Conservation (phyloP, 441 rosid species). For the Biscutella laevigata region DNA sequence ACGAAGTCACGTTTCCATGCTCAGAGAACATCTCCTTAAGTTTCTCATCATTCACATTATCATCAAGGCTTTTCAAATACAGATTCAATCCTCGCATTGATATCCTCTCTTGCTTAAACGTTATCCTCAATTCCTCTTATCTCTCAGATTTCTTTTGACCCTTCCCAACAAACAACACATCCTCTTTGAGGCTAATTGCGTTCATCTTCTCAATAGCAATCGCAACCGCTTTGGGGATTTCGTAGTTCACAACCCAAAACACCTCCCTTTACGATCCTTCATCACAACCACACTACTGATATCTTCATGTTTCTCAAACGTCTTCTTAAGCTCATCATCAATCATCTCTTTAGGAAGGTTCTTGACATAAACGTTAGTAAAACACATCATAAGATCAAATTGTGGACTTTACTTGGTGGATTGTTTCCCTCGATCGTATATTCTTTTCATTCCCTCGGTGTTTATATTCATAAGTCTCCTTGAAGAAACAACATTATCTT, state of each 20-base stretch:
- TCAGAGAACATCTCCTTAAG: conserved; percentile 52
- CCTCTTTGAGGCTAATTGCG: conserved; percentile 42
- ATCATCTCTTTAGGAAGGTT: conserved; percentile 47
- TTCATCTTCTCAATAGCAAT: conserved; percentile 44
- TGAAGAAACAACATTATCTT: too few relatives aligned
- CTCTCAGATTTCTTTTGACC: conserved; percentile 60
- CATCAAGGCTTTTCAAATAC: conserved; percentile 51
- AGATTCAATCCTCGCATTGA: conserved; percentile 6
- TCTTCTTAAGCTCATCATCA: conserved; percentile 48
- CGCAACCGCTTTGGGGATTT: conserved; percentile 43
- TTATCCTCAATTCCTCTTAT: conserved; percentile 37
- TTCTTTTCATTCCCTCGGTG: too few relatives aligned
- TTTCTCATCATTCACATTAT: conserved; percentile 56
- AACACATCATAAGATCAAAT: too few relatives aligned
- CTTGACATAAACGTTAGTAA: conserved; percentile 69
- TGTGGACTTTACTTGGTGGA: too few relatives aligned
- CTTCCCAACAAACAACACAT: conserved; percentile 54
- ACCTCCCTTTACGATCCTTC: conserved; percentile 45
- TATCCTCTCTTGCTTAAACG: conserved; percentile 51
- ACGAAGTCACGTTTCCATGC: conserved; percentile 52
- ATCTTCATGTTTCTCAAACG: conserved; percentile 53
- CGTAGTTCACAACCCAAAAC: conserved; percentile 57
- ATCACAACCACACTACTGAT: conserved; percentile 46
- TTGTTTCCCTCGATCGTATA: too few relatives aligned
- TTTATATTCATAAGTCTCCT: too few relatives aligned